Percentiles rank a stretch among this genome's conserved stretches.
Evolutionary conservation across 805 yeast species (phyloP).

Genomic region (Candida germanica): DNA sequence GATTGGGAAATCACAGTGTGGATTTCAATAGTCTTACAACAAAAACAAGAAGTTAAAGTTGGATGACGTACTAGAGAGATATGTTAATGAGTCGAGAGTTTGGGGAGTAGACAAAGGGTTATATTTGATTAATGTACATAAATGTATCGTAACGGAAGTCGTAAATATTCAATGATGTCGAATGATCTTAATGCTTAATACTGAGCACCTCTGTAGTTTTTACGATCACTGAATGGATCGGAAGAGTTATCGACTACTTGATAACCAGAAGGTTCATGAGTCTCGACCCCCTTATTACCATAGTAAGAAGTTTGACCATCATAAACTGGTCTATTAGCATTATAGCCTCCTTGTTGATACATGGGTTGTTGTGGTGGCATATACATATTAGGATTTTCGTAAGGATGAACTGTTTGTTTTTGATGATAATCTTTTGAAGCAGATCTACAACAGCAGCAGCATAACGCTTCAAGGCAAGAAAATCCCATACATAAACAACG

Average conservation of each 20-base stretch:
- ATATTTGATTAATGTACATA: too few species aligned
- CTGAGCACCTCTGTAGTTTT: conserved; percentile 9
- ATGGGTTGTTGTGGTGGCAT: conserved; percentile 17
- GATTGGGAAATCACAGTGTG: too few species aligned
- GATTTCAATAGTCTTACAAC: too few species aligned
- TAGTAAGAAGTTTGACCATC: neutral
- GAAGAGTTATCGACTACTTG: conserved; percentile 6
- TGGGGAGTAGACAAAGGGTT: too few species aligned
- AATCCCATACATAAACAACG: conserved; percentile 58
- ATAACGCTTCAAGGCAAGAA: conserved; percentile 40
- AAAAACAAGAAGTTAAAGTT: too few species aligned
- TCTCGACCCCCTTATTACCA: neutral
- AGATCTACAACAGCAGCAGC: conserved; percentile 46
- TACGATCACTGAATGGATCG: conserved; percentile 7
- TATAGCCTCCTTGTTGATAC: conserved; percentile 8
- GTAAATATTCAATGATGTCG: too few species aligned
- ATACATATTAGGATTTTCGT: conserved; percentile 35
- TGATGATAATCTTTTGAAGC: conserved; percentile 13
- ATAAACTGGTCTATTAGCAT: neutral
- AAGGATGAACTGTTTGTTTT: conserved; percentile 18
- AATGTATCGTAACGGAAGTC: too few species aligned
- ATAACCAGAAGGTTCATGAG: conserved; percentile 3
- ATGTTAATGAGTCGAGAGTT: too few species aligned
- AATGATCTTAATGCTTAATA: neutral
- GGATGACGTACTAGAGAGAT: too few species aligned